A percentile compares a stretch with the other conserved stretches of the same genome.
These are phyloP conservation scores for Echinochloa phyllopogon DNA, from an alignment of 176 grass and related monocot genomes.

Conservation along the genomic window DNA sequence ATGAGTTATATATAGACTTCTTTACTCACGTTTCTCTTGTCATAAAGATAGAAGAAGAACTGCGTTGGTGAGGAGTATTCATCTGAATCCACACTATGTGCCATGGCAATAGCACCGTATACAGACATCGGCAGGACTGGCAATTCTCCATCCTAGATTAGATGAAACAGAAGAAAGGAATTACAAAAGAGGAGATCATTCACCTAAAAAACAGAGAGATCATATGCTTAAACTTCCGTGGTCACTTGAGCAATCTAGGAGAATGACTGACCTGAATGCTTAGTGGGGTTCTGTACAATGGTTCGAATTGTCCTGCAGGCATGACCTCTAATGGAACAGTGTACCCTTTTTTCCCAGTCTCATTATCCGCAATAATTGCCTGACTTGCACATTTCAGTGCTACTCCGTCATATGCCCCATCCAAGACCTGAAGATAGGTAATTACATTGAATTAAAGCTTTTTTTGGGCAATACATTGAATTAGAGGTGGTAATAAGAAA, in stretches of 20 bases:
- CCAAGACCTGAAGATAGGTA: conserved; percentile 67
- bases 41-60: conserved; percentile 98
- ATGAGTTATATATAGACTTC: not conserved
- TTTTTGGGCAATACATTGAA: too few species aligned
- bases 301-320: conserved; percentile 96
- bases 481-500: conserved; percentile 7
- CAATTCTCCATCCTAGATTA: conserved; percentile 83
- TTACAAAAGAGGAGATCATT: not conserved
- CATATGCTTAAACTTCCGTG: not conserved
- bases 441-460: conserved; percentile 18
- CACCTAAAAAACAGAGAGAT: not conserved
- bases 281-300: conserved; percentile 82
- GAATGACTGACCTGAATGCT: conserved; percentile 73
- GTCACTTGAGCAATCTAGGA: not conserved
- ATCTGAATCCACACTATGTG: conserved; percentile 82
- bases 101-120: conserved; percentile 93
- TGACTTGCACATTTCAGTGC: conserved; percentile 82
- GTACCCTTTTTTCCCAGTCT: conserved; percentile 63
- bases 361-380: conserved; percentile 79
- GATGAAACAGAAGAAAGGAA: conserved; percentile 18
- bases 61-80: conserved; percentile 88
- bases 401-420: conserved; percentile 81
- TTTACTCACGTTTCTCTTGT: conserved; percentile 93
- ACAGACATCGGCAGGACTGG: conserved; percentile 95
- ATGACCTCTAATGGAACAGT: conserved; percentile 83